Base-by-base conservation (phyloP, 345 rosid genomes). In the Isatis tinctoria region DNA sequence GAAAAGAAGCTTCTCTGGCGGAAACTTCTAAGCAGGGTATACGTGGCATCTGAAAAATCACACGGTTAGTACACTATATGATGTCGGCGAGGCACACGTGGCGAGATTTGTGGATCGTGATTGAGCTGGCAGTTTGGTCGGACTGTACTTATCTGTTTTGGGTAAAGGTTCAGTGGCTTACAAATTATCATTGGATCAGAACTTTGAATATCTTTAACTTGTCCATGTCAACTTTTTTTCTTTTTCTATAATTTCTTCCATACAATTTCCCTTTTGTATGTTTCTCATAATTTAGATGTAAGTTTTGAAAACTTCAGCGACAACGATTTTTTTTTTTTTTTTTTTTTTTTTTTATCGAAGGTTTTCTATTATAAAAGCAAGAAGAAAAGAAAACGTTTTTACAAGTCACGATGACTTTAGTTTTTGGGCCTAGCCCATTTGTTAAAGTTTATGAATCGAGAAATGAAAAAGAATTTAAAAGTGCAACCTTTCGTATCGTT, bases 201-300 rank as follows among this genome's bases (percentile, higher is more conserved):
- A 60, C 57, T 60, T 62, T 60, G 69, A 60, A 60, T n/a, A 20
- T 60, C 54, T 49, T 10, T 24, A 26, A 20, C 56, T 60, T 60
- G 69, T 60, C 74, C 30, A 75, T 74, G 48, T 68, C 79, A 60
- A 13, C 69, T 26, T 63, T 64, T 30, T 16, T 22, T 20, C 14
- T 54, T 16, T 53, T 53, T 39, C 11, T 39, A 13, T 37, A 65
- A 14, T 49, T 40, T 67, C 5, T 66, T 60, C 67, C 36, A 7
- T 11, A 10, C 58, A 20, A 12, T 41, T 73, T 62, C 67, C 13
- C 9, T 52, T 67, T 67, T 75, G 74, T 67, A 49, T 41, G 39
- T 60, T 75, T 67, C 78, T 74, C 35, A 74, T 74, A 40, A 74
- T 74, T 59, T 67, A 18, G 67, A 67, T 49, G 78, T 33, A 47